phyloP scores from a whole-genome alignment of 495 filamentous ascomycete species.

The Xylaria flabelliformis region DNA sequence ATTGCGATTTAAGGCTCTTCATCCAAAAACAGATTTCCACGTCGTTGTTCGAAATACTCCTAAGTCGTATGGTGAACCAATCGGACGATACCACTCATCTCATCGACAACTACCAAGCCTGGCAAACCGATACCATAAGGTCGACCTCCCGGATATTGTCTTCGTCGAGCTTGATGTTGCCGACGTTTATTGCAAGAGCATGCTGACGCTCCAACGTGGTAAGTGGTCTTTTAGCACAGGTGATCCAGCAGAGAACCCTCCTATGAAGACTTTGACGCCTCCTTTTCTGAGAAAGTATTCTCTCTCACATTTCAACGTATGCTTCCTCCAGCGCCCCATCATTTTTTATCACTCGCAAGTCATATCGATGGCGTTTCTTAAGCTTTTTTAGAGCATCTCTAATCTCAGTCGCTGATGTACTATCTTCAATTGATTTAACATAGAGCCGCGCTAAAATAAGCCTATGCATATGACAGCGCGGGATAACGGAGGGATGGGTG shows the following conservation, averaged over 20 bases:
- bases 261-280: too few relatives aligned
- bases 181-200: constrained; percentile 52
- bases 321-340: too few relatives aligned
- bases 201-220: constrained; percentile 53
- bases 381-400: too few relatives aligned
- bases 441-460: too few relatives aligned
- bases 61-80: constrained; percentile 20
- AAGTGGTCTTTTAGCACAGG: constrained; percentile 47
- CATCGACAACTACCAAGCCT: constrained; percentile 59
- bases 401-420: too few relatives aligned
- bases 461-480: too few relatives aligned
- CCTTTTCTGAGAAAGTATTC: constrained; percentile 6
- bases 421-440: too few relatives aligned
- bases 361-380: too few relatives aligned
- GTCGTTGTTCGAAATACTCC: constrained; percentile 8
- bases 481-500: constrained; percentile 23
- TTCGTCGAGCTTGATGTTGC: constrained; percentile 42
- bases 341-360: too few relatives aligned
- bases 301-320: constrained; percentile 6
- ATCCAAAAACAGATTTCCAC: background rate
- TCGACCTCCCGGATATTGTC: constrained; percentile 47
- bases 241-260: constrained; percentile 16
- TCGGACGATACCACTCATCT: constrained; percentile 46
- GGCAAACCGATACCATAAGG: constrained; percentile 55
- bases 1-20: background rate